Evolutionary conservation across 2,329 filamentous ascomycete genomes (phyloP).

Genomic region (Calonectria fujianensis): DNA sequence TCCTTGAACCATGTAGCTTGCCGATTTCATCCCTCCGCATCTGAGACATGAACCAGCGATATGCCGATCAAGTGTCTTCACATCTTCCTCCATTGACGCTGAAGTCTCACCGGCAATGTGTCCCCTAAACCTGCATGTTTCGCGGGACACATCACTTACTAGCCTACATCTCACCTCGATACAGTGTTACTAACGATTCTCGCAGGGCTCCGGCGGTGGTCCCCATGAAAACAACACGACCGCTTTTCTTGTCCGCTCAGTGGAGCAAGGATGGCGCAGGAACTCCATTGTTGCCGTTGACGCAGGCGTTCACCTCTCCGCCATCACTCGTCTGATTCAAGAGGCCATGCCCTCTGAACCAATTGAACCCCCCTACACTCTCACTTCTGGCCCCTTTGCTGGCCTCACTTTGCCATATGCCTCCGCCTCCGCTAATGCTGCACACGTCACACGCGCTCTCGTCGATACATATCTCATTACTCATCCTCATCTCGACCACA

Average conservation of each 20-base stretch:
- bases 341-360: slow-evolving; percentile 65
- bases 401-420: slow-evolving; percentile 82
- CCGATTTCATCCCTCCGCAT: background rate
- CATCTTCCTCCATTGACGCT: background rate
- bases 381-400: slow-evolving; percentile 84
- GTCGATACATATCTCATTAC: slow-evolving; percentile 95
- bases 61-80: background rate
- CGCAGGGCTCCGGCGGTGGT: slow-evolving; percentile 90
- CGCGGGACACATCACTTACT: background rate
- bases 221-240: slow-evolving; percentile 93
- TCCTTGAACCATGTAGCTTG: background rate
- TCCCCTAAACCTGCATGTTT: background rate
- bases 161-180: background rate
- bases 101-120: slow-evolving; percentile 10
- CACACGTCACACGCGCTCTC: slow-evolving; percentile 85
- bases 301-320: slow-evolving; percentile 90
- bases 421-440: slow-evolving; percentile 84
- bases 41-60: slow-evolving; percentile 12
- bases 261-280: slow-evolving; percentile 85
- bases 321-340: slow-evolving; percentile 87
- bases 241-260: slow-evolving; percentile 89
- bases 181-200: slow-evolving; percentile 45
- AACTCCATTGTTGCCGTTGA: slow-evolving; percentile 94
- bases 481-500: slow-evolving; percentile 97
- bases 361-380: slow-evolving; percentile 67